A percentile compares a stretch with the other conserved stretches of the same genome.
phyloP scores from a whole-genome alignment of 2,329 filamentous ascomycete species.

The Microdochium trichocladiopsis region DNA sequence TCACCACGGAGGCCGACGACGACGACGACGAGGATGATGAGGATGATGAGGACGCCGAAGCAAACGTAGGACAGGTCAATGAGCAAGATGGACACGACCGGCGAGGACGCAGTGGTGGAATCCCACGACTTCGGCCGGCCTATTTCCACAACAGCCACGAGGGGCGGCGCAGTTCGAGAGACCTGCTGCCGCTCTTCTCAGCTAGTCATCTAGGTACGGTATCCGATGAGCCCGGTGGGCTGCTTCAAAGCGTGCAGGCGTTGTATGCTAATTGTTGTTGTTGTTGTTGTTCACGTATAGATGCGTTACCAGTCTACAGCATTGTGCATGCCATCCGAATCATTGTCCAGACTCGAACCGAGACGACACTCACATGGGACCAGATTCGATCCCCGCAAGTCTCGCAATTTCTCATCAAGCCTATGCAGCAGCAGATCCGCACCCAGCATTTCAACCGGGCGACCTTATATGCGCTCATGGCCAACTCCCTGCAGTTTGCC shows the following conservation, averaged over 20 bases:
- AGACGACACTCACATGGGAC: conserved; percentile 91
- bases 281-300: conserved; percentile 32
- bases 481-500: conserved; percentile 87
- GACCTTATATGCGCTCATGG: conserved; percentile 83
- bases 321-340: conserved; percentile 86
- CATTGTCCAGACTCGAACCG: conserved; percentile 75
- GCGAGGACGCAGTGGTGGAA: conserved; percentile 8
- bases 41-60: conserved; percentile 25
- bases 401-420: conserved; percentile 91
- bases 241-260: neutral
- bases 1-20: conserved; percentile 56
- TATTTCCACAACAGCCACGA: conserved; percentile 26
- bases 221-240: neutral
- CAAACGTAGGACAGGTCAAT: conserved; percentile 15
- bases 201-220: conserved; percentile 64
- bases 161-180: conserved; percentile 17
- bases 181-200: conserved; percentile 69
- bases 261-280: neutral
- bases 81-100: conserved; percentile 16
- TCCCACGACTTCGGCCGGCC: conserved; percentile 8
- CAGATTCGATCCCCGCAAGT: conserved; percentile 93
- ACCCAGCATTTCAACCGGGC: conserved; percentile 77
- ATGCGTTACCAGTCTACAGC: conserved; percentile 81
- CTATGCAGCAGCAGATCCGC: conserved; percentile 85
- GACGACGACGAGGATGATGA: conserved; percentile 33